Percentiles rank a stretch among this genome's conserved stretches.
These are phyloP conservation scores for Rhamnella rubrinervis DNA, from an alignment of 331 rosid species.

Conservation along the genomic window DNA sequence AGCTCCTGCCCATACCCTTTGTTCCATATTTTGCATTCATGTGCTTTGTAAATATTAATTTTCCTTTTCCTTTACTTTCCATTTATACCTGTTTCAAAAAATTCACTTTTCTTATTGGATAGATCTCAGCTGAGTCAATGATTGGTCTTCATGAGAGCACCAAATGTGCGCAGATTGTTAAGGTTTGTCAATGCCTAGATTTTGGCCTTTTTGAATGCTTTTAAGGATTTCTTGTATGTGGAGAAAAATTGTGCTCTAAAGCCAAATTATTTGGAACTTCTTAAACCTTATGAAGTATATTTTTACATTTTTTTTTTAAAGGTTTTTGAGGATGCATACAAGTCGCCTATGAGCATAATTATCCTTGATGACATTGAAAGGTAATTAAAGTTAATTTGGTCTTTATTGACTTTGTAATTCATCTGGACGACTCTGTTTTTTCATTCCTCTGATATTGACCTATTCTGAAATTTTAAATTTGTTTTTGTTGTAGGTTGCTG, in stretches of 20 bases:
- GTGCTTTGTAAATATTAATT: slow-evolving; percentile 26
- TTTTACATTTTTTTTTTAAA: slow-evolving; percentile 11
- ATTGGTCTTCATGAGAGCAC: slow-evolving; percentile 94
- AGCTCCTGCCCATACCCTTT: slow-evolving; percentile 33
- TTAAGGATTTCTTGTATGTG: neutral
- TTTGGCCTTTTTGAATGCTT: slow-evolving; percentile 25
- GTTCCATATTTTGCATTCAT: slow-evolving; percentile 14
- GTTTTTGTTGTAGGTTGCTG: slow-evolving; percentile 54
- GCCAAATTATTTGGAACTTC: slow-evolving; percentile 21
- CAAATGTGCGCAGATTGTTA: slow-evolving; percentile 84
- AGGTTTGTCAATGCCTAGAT: slow-evolving; percentile 54
- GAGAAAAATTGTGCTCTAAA: neutral
- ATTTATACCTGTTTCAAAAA: slow-evolving; percentile 10
- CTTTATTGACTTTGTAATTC: neutral
- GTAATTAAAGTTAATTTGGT: slow-evolving; percentile 28
- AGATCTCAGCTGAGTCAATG: slow-evolving; percentile 94
- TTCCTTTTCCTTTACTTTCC: slow-evolving; percentile 11
- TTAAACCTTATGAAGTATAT: neutral
- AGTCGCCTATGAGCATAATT: slow-evolving; percentile 91
- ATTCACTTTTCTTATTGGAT: slow-evolving; percentile 23
- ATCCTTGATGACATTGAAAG: slow-evolving; percentile 96
- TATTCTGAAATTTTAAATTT: slow-evolving; percentile 18
- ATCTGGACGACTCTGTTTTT: neutral
- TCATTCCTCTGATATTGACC: neutral
- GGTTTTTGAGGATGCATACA: slow-evolving; percentile 99